Evolutionary conservation across 2,329 filamentous ascomycete species (phyloP).

Genomic region (Penicillium verrucosum): DNA sequence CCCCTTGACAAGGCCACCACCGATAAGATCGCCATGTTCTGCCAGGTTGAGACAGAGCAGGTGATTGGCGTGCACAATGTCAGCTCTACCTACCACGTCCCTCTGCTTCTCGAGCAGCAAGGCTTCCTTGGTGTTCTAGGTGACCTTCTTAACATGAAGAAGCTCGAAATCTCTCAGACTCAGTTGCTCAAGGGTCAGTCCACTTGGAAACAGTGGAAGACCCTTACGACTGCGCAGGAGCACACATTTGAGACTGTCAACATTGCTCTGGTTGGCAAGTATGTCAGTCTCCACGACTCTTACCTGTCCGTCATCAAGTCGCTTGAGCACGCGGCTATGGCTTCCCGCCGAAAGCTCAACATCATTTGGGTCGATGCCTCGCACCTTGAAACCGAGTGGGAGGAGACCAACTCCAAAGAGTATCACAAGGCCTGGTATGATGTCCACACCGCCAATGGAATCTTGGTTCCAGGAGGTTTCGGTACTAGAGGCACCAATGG

Average conservation of each 20-base stretch:
- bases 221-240: slow-evolving; percentile 64
- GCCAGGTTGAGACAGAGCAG: slow-evolving; percentile 80
- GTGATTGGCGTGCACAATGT: slow-evolving; percentile 86
- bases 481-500: slow-evolving; percentile 78
- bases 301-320: slow-evolving; percentile 83
- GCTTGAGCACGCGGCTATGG: slow-evolving; percentile 24
- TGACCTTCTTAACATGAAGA: slow-evolving; percentile 59
- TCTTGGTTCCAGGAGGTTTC: slow-evolving; percentile 68
- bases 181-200: slow-evolving; percentile 60
- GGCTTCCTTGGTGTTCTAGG: slow-evolving; percentile 67
- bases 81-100: slow-evolving; percentile 87
- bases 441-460: slow-evolving; percentile 62
- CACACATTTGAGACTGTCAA: slow-evolving; percentile 66
- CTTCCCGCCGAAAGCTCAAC: slow-evolving; percentile 16
- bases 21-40: slow-evolving; percentile 82
- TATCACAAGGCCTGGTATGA: slow-evolving; percentile 85
- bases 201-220: slow-evolving; percentile 78
- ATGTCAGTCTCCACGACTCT: slow-evolving; percentile 76
- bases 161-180: slow-evolving; percentile 42
- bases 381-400: slow-evolving; percentile 72
- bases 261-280: slow-evolving; percentile 93
- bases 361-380: slow-evolving; percentile 81
- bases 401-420: slow-evolving; percentile 63
- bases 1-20: slow-evolving; percentile 70
- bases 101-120: slow-evolving; percentile 80